Evolutionary conservation across 169 alveolate species (phyloP).

Genomic region (Eimeria brunetti): DNA sequence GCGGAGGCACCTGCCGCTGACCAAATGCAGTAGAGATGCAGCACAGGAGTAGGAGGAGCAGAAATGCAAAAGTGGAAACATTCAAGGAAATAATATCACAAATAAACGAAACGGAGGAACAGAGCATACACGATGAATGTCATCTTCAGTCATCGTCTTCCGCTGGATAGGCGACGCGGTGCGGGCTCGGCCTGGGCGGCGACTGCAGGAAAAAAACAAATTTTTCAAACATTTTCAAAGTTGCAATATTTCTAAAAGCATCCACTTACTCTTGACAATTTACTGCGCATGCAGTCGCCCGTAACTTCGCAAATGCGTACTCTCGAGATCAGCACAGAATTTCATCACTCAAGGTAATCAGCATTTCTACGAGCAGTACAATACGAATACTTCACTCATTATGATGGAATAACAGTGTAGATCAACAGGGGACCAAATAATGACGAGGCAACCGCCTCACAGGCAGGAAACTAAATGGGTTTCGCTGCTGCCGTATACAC

Average conservation of each 20-base stretch:
- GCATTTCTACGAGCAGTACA: not conserved
- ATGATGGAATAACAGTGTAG: not conserved
- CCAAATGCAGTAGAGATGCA: not conserved
- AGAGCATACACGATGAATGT: slow-evolving; percentile 47
- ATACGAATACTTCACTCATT: too few species aligned
- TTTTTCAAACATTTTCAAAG: not conserved
- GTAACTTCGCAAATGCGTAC: too few species aligned
- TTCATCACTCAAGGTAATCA: too few species aligned
- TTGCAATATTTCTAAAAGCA: too few species aligned
- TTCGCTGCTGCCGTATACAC: not conserved
- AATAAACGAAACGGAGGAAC: not conserved
- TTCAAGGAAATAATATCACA: too few species aligned
- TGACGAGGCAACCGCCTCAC: not conserved
- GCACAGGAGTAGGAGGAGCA: not conserved
- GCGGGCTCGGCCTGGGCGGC: not conserved
- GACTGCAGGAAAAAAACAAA: not conserved
- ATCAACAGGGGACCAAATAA: not conserved
- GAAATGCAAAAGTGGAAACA: not conserved
- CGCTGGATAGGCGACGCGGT: not conserved
- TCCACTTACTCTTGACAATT: not conserved
- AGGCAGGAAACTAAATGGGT: too few species aligned
- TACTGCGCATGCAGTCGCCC: too few species aligned
- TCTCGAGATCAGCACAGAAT: too few species aligned
- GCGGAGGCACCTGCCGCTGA: not conserved
- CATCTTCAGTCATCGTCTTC: slow-evolving; percentile 64